Conservation (phyloP, 2,329 filamentous ascomycete genomes). For the Neofusicoccum laricinum region DNA sequence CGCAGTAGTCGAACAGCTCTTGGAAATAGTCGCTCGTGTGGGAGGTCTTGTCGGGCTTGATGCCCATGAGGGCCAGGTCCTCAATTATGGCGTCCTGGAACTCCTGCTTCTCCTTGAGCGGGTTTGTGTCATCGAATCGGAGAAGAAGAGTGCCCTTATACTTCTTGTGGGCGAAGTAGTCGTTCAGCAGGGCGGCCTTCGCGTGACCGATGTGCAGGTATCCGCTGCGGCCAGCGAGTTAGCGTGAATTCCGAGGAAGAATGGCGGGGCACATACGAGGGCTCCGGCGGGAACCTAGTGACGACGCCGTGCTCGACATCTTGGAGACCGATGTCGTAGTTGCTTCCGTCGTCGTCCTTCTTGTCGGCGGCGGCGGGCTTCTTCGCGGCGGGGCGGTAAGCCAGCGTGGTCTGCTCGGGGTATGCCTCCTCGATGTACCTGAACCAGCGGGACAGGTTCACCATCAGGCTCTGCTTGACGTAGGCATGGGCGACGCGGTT, state of each 20-base stretch:
- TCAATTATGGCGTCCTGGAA: slow-evolving; percentile 92
- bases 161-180: slow-evolving; percentile 93
- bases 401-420: slow-evolving; percentile 73
- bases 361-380: slow-evolving; percentile 54
- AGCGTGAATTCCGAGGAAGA: slow-evolving; percentile 6
- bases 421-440: slow-evolving; percentile 77
- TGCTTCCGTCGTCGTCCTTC: slow-evolving; percentile 66
- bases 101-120: slow-evolving; percentile 94
- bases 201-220: slow-evolving; percentile 96
- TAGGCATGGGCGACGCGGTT: slow-evolving; percentile 83
- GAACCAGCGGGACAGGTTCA: slow-evolving; percentile 84
- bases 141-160: slow-evolving; percentile 89
- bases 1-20: slow-evolving; percentile 79
- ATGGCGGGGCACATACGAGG: slow-evolving; percentile 59
- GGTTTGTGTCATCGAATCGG: slow-evolving; percentile 96
- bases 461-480: slow-evolving; percentile 72
- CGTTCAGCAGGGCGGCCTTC: slow-evolving; percentile 88
- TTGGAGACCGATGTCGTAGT: slow-evolving; percentile 83
- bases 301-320: slow-evolving; percentile 87
- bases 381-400: slow-evolving; percentile 39
- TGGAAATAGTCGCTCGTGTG: slow-evolving; percentile 97
- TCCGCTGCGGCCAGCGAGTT: slow-evolving; percentile 45
- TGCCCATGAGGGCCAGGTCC: slow-evolving; percentile 86
- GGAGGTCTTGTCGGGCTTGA: slow-evolving; percentile 80
- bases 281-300: slow-evolving; percentile 90